Base-by-base conservation (phyloP, 495 filamentous ascomycete species). In the Hypomontagnella monticulosa region DNA sequence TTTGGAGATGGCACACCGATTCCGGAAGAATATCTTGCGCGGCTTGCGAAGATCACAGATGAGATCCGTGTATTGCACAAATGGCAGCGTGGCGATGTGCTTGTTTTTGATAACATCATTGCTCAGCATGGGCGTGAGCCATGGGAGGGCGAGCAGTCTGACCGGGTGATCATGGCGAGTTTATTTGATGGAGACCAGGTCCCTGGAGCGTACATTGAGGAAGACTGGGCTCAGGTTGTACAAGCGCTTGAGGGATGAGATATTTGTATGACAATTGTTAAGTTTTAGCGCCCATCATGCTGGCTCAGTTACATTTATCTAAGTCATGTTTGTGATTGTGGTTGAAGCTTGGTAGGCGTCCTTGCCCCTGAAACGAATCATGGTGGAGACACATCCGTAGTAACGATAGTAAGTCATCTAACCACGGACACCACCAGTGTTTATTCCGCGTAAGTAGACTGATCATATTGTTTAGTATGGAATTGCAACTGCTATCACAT, bases 1-100 rank as follows among this genome's bases (percentile, higher is more conserved):
- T 84, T 79, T 65, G 81, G 83, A 0, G 84, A 86, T 69, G 82
- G 78, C 7, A 78, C 76, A n/a, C 73, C 76, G 9, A 85, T 86
- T 51, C 81, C 84, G 4, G 74, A 80, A 14, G 73, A 78, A 67
- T 84, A 82, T 64, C 63, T 85, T 20, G 76, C 75, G 16, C 64
- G 67, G 41, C 70, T 83, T 30, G 78, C 78, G 0, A 71, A 78
- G 59, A 82, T 83, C 51, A 84, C 79, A 7, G 78, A 83, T 40
- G 79, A 82, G 57, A 80, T 81, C 48, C 76, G 78, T 4, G 78
- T 81, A 38, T 53, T 81, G 57, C 79, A 82, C 62, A 61, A 59
- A 19, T 81, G 79, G 80, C 78, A 81, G 54, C 40, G 47, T 4
- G 67, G 67, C 34, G 67, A 70, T 70, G 80, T 82, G 7, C 66